Evolutionary conservation across 305 asterid species (phyloP).

Genomic region (Fraxinus latifolia): DNA sequence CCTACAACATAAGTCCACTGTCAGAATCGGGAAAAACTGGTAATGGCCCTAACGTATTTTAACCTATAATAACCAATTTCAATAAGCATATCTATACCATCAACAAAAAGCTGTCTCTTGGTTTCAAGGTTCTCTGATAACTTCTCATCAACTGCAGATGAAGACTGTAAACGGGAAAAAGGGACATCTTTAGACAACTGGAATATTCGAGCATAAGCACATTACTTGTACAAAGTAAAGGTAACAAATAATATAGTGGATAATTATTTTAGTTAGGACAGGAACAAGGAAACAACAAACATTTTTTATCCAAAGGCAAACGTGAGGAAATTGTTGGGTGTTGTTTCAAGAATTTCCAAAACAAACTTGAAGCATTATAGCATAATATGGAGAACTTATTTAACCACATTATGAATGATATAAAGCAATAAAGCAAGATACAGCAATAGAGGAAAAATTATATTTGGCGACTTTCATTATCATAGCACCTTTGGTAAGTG

Average conservation of each 20-base stretch:
- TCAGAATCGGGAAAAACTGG: conserved; percentile 19
- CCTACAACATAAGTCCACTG: conserved; percentile 32
- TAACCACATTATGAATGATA: not conserved
- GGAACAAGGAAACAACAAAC: not conserved
- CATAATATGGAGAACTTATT: not conserved
- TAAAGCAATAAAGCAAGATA: not conserved
- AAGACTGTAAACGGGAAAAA: conserved; percentile 32
- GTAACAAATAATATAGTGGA: not conserved
- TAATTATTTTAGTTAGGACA: not conserved
- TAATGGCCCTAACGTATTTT: not conserved
- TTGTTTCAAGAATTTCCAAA: not conserved
- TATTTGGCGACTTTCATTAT: not conserved
- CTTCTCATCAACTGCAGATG: conserved; percentile 37
- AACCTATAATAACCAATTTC: conserved; percentile 1
- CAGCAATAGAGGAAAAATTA: not conserved
- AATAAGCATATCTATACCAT: conserved; percentile 27
- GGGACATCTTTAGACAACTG: conserved; percentile 20
- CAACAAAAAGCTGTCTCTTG: conserved; percentile 22
- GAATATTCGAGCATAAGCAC: not conserved
- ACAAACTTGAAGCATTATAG: not conserved
- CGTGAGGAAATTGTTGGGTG: not conserved
- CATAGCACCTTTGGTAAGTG: not conserved
- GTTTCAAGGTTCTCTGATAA: conserved; percentile 11
- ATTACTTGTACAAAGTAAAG: not conserved
- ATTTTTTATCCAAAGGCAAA: not conserved